Conservation (phyloP, 1,284 basidiomycete species). For the Sporisorium reilianum region DNA sequence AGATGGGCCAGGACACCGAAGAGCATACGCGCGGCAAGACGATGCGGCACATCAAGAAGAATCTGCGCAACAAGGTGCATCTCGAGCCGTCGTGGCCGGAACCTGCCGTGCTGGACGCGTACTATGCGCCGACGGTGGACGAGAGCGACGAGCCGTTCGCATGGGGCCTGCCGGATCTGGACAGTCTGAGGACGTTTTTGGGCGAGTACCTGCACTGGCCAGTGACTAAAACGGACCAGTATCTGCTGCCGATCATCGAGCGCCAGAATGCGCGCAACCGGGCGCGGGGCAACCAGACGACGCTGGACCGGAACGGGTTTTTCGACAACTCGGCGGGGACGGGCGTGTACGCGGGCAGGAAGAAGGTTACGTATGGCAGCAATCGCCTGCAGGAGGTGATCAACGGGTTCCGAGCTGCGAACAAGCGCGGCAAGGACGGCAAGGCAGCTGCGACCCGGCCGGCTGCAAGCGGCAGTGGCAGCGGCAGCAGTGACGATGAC, state of each 20-base stretch:
- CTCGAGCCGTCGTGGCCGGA: constrained; percentile 89
- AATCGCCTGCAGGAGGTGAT: constrained; percentile 92
- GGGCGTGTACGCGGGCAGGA: constrained; percentile 79
- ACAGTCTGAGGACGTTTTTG: constrained; percentile 79
- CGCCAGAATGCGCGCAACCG: constrained; percentile 69
- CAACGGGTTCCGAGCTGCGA: constrained; percentile 75
- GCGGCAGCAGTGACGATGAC: constrained; percentile 10
- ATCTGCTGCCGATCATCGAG: constrained; percentile 91
- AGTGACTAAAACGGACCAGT: constrained; percentile 87
- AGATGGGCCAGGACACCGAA: constrained; percentile 82
- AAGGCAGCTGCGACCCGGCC: background rate
- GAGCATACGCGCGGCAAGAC: constrained; percentile 75
- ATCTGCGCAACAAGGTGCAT: constrained; percentile 75
- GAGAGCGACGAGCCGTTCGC: constrained; percentile 92
- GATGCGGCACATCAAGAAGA: constrained; percentile 64
- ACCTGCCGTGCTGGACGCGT: constrained; percentile 84
- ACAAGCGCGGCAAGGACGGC: constrained; percentile 11
- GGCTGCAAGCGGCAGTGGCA: constrained; percentile 11
- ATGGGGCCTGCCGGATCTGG: constrained; percentile 96
- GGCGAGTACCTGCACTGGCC: constrained; percentile 87
- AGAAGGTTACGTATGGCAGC: constrained; percentile 82
- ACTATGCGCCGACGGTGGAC: constrained; percentile 90
- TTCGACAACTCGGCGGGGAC: constrained; percentile 72
- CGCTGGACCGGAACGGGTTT: constrained; percentile 72
- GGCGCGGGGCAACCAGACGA: constrained; percentile 72